phyloP scores from a whole-genome alignment of 495 filamentous ascomycete species.

The Aspergillus saccharolyticus region DNA sequence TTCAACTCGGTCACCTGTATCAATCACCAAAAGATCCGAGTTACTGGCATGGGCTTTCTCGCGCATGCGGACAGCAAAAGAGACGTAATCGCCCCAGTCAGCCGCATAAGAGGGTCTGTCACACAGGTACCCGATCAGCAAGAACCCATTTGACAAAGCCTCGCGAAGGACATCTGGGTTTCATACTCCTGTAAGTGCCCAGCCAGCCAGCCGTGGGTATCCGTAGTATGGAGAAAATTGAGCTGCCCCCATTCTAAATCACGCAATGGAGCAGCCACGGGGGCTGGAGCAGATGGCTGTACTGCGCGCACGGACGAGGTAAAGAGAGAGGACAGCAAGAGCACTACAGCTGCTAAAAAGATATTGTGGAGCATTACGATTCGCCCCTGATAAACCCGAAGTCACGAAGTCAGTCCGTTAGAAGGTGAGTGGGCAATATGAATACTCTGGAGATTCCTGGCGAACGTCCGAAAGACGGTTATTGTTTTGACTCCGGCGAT shows the following conservation, averaged over 20 bases:
- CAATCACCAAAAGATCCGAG: conserved; percentile 79
- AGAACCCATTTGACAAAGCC: neutral
- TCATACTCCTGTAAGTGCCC: conserved; percentile 86
- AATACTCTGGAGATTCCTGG: neutral
- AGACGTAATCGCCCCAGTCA: conserved; percentile 97
- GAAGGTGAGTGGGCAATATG: neutral
- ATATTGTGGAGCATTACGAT: neutral
- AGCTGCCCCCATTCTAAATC: conserved; percentile 83
- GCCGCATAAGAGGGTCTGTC: conserved; percentile 78
- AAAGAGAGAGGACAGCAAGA: conserved; percentile 26
- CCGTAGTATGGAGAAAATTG: conserved; percentile 91
- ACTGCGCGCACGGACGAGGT: conserved; percentile 35
- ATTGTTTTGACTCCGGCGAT: neutral
- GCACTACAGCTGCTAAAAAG: neutral
- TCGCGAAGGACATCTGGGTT: neutral
- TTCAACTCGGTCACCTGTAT: conserved; percentile 92
- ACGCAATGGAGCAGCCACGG: conserved; percentile 77
- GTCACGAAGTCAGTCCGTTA: neutral
- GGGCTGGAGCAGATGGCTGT: conserved; percentile 75
- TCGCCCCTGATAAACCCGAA: neutral
- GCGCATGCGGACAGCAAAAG: conserved; percentile 79
- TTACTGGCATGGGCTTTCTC: conserved; percentile 70
- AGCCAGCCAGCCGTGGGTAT: conserved; percentile 93
- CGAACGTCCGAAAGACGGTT: neutral
- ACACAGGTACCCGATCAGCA: conserved; percentile 9